These are phyloP conservation scores for Plasmodium blacklocki DNA, from an alignment of 169 alveolate genomes.

Conservation along the genomic window DNA sequence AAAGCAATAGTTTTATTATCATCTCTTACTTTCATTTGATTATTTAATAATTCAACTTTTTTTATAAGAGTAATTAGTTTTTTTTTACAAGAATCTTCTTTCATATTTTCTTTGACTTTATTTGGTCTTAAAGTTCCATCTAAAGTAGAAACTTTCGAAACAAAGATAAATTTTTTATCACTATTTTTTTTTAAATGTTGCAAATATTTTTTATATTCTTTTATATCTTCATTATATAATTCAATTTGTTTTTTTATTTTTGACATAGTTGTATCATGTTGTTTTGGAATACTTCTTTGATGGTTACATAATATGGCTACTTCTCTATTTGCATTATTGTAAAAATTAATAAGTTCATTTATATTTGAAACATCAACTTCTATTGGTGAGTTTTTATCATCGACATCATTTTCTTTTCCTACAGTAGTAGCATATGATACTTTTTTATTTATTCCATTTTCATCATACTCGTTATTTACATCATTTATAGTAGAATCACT, in stretches of 20 bases:
- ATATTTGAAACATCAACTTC: conserved; percentile 87
- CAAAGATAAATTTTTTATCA: conserved; percentile 73
- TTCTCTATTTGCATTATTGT: conserved; percentile 97
- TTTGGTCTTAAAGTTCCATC: conserved; percentile 76
- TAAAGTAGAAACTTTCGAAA: conserved; percentile 78
- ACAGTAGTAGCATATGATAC: neutral
- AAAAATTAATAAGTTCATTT: conserved; percentile 93
- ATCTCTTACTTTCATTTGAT: conserved; percentile 93
- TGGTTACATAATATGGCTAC: conserved; percentile 99
- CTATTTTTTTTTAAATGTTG: conserved; percentile 86
- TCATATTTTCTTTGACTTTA: conserved; percentile 61
- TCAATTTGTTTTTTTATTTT: conserved; percentile 91
- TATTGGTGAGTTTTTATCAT: conserved; percentile 77
- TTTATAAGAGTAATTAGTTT: conserved; percentile 56
- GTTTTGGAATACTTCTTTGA: conserved; percentile 95
- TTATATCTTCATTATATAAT: conserved; percentile 88
- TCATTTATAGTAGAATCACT: conserved; percentile 47
- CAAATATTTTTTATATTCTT: conserved; percentile 87
- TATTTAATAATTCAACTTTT: conserved; percentile 76
- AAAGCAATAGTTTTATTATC: conserved; percentile 97
- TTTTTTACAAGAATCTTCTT: conserved; percentile 81
- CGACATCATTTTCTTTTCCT: conserved; percentile 33
- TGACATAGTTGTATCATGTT: conserved; percentile 94
- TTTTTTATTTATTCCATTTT: conserved; percentile 24
- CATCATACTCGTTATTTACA: conserved; percentile 36